A percentile compares a stretch with the other conserved stretches of the same genome.
Conservation (phyloP, 495 filamentous ascomycete genomes). For the Aspergillus avenaceus region DNA sequence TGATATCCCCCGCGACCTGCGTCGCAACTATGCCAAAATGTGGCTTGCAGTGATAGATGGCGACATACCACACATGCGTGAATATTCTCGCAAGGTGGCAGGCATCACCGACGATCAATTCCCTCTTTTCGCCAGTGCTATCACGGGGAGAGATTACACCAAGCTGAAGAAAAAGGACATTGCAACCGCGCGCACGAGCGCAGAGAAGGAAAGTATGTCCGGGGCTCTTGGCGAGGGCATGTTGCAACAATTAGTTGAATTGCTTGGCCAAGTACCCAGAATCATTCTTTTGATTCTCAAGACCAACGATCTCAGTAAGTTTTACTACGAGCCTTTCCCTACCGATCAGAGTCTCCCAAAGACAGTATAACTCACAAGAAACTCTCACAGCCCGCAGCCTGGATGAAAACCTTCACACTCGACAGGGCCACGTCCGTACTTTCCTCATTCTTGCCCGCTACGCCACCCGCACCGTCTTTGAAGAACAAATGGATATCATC, state of each 20-base stretch:
- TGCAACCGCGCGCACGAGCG: slow-evolving; percentile 57
- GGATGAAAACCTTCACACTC: slow-evolving; percentile 89
- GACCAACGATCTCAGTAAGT: slow-evolving; percentile 89
- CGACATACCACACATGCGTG: slow-evolving; percentile 77
- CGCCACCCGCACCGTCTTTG: slow-evolving; percentile 81
- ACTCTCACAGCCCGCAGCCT: slow-evolving; percentile 64
- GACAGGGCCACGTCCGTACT: slow-evolving; percentile 78
- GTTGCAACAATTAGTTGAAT: slow-evolving; percentile 78
- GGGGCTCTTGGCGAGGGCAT: slow-evolving; percentile 81
- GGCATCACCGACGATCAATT: slow-evolving; percentile 90
- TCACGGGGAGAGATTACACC: slow-evolving; percentile 88
- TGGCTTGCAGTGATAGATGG: slow-evolving; percentile 95
- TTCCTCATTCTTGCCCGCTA: slow-evolving; percentile 95
- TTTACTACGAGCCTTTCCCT: background rate
- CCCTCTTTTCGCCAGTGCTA: slow-evolving; percentile 90
- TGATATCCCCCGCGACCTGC: slow-evolving; percentile 74
- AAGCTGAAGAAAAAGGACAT: slow-evolving; percentile 60
- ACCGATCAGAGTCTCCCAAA: too few species aligned
- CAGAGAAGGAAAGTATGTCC: slow-evolving; percentile 79
- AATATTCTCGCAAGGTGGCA: slow-evolving; percentile 83
- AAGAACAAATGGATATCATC: slow-evolving; percentile 78
- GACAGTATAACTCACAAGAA: slow-evolving; percentile 9
- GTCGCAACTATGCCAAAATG: slow-evolving; percentile 89
- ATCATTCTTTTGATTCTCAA: slow-evolving; percentile 95
- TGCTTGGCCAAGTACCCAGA: slow-evolving; percentile 83